A percentile compares a stretch with the other conserved stretches of the same genome.
Conservation (phyloP, 2,329 filamentous ascomycete genomes). For the Aspergillus melleus region DNA sequence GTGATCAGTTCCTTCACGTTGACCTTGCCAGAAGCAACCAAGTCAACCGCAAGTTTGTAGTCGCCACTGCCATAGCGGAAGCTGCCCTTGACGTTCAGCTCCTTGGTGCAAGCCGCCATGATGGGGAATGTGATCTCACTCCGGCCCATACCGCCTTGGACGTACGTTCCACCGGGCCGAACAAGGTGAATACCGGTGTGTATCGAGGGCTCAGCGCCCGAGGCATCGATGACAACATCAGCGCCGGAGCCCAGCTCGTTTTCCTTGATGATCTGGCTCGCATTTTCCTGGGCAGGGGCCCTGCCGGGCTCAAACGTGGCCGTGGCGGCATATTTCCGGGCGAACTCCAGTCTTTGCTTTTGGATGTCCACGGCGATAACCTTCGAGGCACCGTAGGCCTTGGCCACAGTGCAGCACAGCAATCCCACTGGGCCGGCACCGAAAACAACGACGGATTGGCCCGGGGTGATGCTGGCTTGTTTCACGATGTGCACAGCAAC, state of each 20-base stretch:
- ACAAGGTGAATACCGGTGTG: slow-evolving; percentile 72
- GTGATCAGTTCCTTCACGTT: slow-evolving; percentile 77
- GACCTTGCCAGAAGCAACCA: slow-evolving; percentile 72
- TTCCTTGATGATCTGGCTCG: slow-evolving; percentile 63
- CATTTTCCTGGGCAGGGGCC: slow-evolving; percentile 69
- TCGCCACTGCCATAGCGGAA: slow-evolving; percentile 90
- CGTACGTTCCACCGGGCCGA: slow-evolving; percentile 70
- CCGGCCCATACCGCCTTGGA: slow-evolving; percentile 89
- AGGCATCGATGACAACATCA: slow-evolving; percentile 78
- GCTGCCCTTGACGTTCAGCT: slow-evolving; percentile 80
- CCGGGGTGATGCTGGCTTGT: slow-evolving; percentile 70
- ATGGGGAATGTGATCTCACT: slow-evolving; percentile 88
- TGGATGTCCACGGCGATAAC: slow-evolving; percentile 90
- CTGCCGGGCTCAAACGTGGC: slow-evolving; percentile 61
- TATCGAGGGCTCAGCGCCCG: slow-evolving; percentile 75
- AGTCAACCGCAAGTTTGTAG: slow-evolving; percentile 77
- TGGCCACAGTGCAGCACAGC: slow-evolving; percentile 81
- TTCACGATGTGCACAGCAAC: slow-evolving; percentile 83
- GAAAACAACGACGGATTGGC: slow-evolving; percentile 78
- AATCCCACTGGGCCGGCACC: slow-evolving; percentile 86
- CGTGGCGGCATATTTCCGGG: slow-evolving; percentile 63
- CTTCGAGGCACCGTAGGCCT: slow-evolving; percentile 79
- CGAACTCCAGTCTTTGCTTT: slow-evolving; percentile 74
- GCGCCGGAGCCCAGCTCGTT: slow-evolving; percentile 66
- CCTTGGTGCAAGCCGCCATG: slow-evolving; percentile 84